Evolutionary conservation across 345 rosid species (phyloP), one percentile per base, ranked within the genome.

Genomic region (Brassica incana): DNA sequence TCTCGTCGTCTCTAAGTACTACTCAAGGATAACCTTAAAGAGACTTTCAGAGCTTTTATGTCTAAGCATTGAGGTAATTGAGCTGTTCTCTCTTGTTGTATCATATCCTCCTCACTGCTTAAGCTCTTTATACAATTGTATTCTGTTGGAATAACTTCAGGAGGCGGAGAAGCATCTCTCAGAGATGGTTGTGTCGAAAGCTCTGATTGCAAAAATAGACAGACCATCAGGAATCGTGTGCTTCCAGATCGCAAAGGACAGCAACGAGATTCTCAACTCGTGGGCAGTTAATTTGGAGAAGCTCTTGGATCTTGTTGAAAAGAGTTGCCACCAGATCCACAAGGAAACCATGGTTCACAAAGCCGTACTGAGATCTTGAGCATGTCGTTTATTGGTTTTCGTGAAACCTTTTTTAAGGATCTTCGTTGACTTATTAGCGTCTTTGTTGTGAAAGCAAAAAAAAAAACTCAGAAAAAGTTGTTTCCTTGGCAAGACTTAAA

Each of bases 261-360:
- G 97, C 87, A 96, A 92, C 67, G 99, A 92, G 85, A 85, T 96
- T 73, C 95, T 96, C 33, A 92, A 96, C 82, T 88, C 92, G 5
- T 96, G 99, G 99, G 85, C 99, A 10, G 73, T 78, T 81, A 93
- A 90, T 83, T 84, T 96, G 90, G 99, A 96, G 91, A 93, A 88
- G 84, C 88, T 96, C 80, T 91, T 96, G 25, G 97, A 96, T 85
- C 98, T 92, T 45, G 98, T 96, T 6, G 99, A 93, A 83, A 93
- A 96, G 90, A 93, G 98, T 85, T 93, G 98, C 91, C 99, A 90
- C 80, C 98, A 96, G 78, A 96, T 96, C 74, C 99, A 96, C 95
- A 96, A 93, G 82, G 99, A 96, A 84, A 96, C 97, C 78, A 96
- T 93, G 98, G 93, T 93, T 74, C 99, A 93, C 89, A 96, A 93